These are phyloP conservation scores for Kluyveromyces aestuarii DNA, from an alignment of 805 yeast genomes.

Conservation along the genomic window DNA sequence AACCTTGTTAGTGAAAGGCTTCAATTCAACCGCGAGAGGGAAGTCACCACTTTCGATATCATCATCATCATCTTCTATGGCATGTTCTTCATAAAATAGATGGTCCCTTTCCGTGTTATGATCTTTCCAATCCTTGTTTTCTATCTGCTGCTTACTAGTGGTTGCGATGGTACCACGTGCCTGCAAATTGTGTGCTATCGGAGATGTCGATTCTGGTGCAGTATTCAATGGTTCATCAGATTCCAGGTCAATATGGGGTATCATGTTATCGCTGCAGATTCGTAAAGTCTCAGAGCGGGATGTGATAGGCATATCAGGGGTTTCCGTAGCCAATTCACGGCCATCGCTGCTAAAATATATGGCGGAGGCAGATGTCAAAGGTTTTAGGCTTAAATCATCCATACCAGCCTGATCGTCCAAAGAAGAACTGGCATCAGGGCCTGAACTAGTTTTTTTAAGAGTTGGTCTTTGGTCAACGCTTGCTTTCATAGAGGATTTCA, in stretches of 20 bases:
- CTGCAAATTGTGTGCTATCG: not conserved
- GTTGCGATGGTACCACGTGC: conserved; percentile 4
- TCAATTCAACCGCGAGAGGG: conserved; percentile 76
- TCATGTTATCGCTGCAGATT: not conserved
- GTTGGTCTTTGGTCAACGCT: conserved; percentile 2
- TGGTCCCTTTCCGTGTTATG: conserved; percentile 1
- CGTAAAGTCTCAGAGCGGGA: not conserved
- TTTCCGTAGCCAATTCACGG: not conserved
- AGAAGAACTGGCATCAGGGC: too few species aligned
- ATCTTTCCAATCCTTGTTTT: conserved; percentile 3
- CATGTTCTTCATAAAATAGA: not conserved
- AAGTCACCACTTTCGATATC: conserved; percentile 33
- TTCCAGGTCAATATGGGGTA: not conserved
- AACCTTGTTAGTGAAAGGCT: conserved; percentile 87
- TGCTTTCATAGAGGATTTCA: not conserved
- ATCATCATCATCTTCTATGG: conserved; percentile 10
- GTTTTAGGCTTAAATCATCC: not conserved
- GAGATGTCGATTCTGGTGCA: too few species aligned
- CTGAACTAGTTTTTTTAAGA: not conserved
- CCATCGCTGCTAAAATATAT: not conserved
- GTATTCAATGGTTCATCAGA: not conserved
- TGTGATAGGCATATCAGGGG: not conserved
- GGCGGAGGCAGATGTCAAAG: not conserved
- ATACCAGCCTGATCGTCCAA: not conserved
- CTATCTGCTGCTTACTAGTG: conserved; percentile 5